These are phyloP conservation scores for Drechslerella coelobrocha DNA, from an alignment of 2,329 filamentous ascomycete species.

Conservation along the genomic window DNA sequence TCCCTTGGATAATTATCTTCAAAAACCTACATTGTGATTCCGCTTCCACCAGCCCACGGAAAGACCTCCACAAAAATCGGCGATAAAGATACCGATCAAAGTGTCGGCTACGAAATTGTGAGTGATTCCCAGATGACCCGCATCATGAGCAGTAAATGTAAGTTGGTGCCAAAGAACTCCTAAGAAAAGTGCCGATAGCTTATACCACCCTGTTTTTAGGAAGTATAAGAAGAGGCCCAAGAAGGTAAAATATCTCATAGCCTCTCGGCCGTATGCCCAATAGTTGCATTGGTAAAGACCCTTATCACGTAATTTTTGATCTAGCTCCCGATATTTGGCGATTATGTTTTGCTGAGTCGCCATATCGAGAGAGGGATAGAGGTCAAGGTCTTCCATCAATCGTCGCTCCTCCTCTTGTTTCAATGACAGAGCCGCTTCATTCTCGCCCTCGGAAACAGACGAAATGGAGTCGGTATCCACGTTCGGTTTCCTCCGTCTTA, in stretches of 20 bases:
- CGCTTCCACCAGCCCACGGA: conserved; percentile 97
- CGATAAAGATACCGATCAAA: conserved; percentile 85
- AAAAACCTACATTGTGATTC: conserved; percentile 75
- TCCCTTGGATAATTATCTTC: neutral
- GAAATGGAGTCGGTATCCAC: conserved; percentile 34
- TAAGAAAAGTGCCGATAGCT: conserved; percentile 73
- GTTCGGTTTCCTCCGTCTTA: conserved; percentile 25
- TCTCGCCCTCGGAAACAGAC: conserved; percentile 60
- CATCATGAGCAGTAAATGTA: conserved; percentile 91
- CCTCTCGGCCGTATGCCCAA: conserved; percentile 76
- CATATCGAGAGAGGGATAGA: conserved; percentile 79
- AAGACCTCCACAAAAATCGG: conserved; percentile 85
- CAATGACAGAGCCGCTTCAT: conserved; percentile 57
- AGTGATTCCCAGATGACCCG: conserved; percentile 96
- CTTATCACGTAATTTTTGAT: conserved; percentile 73
- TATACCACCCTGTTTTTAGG: conserved; percentile 71
- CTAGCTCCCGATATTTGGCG: conserved; percentile 78
- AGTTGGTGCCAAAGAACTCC: conserved; percentile 93
- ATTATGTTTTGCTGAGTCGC: conserved; percentile 77
- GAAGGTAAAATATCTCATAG: conserved; percentile 73
- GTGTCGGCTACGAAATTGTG: conserved; percentile 85
- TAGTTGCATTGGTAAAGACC: conserved; percentile 88
- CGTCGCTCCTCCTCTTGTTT: conserved; percentile 43
- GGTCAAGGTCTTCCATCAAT: conserved; percentile 71
- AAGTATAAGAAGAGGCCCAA: conserved; percentile 69